Evolutionary conservation across 257 asterid species (phyloP).

Genomic region (Linderniella brevidens): DNA sequence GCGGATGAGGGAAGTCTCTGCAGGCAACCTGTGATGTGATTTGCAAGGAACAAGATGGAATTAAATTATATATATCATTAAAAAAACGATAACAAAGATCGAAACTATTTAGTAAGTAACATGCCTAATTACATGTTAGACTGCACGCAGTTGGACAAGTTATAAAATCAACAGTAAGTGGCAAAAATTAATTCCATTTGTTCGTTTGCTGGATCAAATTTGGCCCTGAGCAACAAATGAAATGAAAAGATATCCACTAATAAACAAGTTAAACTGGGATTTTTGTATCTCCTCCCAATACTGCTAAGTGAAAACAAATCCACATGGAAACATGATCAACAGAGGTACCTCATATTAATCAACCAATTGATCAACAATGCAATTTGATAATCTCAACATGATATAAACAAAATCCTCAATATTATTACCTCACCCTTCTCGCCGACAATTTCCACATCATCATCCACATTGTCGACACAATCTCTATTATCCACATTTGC

Average conservation of each 20-base stretch:
- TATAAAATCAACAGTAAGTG: too few species aligned
- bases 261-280: too few species aligned
- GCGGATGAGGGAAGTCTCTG: not conserved
- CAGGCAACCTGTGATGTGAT: constrained; percentile 6
- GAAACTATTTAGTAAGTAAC: too few species aligned
- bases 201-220: too few species aligned
- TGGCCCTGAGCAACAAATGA: too few species aligned
- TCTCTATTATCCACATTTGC: constrained; percentile 15
- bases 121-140: too few species aligned
- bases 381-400: not conserved
- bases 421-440: constrained; percentile 81
- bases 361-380: not conserved
- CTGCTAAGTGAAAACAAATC: not conserved
- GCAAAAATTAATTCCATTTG: too few species aligned
- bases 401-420: not conserved
- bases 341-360: not conserved
- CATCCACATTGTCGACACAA: constrained; percentile 23
- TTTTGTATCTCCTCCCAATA: not conserved
- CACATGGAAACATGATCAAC: not conserved
- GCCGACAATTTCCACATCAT: constrained; percentile 42
- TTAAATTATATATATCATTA: constrained; percentile 8
- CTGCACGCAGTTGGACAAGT: too few species aligned
- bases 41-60: constrained; percentile 6
- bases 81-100: constrained; percentile 5
- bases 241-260: not conserved